Base-by-base conservation (phyloP, 352 stramenopile genomes). In the Phytopythium sindhum region DNA sequence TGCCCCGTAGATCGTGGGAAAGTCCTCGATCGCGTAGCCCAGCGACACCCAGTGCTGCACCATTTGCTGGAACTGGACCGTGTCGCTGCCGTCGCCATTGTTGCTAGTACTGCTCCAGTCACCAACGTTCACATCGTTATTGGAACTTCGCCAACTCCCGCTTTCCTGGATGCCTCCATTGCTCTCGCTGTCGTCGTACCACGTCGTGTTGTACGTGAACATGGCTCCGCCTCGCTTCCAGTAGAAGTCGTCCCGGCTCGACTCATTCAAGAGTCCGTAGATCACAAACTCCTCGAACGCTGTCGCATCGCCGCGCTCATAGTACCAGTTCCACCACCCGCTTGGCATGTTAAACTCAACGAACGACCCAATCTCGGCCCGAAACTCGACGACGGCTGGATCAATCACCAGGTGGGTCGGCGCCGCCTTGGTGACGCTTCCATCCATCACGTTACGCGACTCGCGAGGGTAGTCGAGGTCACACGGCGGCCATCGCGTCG, bases 401-500 rank as follows among this genome's bases (percentile, higher is more conserved):
- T 26, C 53, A 21, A 73, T 66, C 21, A 57, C 57, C 9, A 73
- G 31, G 4, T 35, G 5, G 8, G 50, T 57, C 15, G 56, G 28
- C 8, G 50, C 23, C 53, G 48, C 56, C 15, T 37, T 45, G 9
- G 57, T 57, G 31, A 64, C 37, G n/a, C 26, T 60, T 39, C 56
- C 19, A 24, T 21, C 19, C 26, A n/a, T 52, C 39, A 47, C 1
- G 41, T 51, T 61, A 14, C 44, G 37, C 37, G 37, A 35, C n/a
- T 58, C 57, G 66, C 42, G 44, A 5, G 56, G 70, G 65, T 26
- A 53, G 33, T 72, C 69, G 21, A 72, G 23, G 9, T 65, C n/a
- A 17, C 75, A 83, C 6, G 37, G 11, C 1, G 60, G 44, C 10
- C 41, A 66, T 15, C 53, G 47, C 17, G 61, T 53, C 0, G 65